Conservation (phyloP, 2,329 filamentous ascomycete genomes). For the Trichoderma citrinoviride region DNA sequence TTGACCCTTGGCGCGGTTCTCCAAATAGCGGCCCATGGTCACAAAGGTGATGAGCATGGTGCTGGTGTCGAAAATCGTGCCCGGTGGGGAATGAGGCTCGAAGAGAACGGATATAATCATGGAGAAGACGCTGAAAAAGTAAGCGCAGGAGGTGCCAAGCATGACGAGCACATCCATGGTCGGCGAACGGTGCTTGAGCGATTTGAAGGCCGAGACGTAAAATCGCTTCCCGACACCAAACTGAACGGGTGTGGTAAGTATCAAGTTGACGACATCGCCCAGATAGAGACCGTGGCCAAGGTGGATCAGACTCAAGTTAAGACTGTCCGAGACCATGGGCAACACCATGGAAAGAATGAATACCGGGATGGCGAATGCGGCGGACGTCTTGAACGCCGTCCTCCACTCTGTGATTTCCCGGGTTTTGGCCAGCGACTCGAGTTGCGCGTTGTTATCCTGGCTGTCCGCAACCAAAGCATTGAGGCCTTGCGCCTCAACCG, state of each 20-base stretch:
- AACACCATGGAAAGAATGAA: slow-evolving; percentile 91
- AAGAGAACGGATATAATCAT: slow-evolving; percentile 79
- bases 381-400: slow-evolving; percentile 71
- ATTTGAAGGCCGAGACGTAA: slow-evolving; percentile 91
- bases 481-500: slow-evolving; percentile 76
- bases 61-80: slow-evolving; percentile 94
- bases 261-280: slow-evolving; percentile 79
- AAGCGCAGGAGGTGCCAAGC: slow-evolving; percentile 88
- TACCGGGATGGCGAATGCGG: slow-evolving; percentile 83
- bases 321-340: slow-evolving; percentile 73
- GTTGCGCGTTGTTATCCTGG: slow-evolving; percentile 93
- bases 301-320: slow-evolving; percentile 73
- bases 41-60: slow-evolving; percentile 98
- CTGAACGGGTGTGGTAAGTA: slow-evolving; percentile 87
- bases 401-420: slow-evolving; percentile 95
- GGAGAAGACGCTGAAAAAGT: slow-evolving; percentile 87
- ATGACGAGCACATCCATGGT: slow-evolving; percentile 98
- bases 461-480: slow-evolving; percentile 88
- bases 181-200: slow-evolving; percentile 81
- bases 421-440: slow-evolving; percentile 94
- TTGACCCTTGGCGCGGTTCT: slow-evolving; percentile 93
- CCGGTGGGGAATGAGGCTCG: slow-evolving; percentile 75
- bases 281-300: slow-evolving; percentile 76
- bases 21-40: slow-evolving; percentile 82
- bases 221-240: slow-evolving; percentile 96